Evolutionary conservation across 2,329 filamentous ascomycete species (phyloP), one percentile per base, ranked within the genome.

Genomic region (Huntiella decipiens): DNA sequence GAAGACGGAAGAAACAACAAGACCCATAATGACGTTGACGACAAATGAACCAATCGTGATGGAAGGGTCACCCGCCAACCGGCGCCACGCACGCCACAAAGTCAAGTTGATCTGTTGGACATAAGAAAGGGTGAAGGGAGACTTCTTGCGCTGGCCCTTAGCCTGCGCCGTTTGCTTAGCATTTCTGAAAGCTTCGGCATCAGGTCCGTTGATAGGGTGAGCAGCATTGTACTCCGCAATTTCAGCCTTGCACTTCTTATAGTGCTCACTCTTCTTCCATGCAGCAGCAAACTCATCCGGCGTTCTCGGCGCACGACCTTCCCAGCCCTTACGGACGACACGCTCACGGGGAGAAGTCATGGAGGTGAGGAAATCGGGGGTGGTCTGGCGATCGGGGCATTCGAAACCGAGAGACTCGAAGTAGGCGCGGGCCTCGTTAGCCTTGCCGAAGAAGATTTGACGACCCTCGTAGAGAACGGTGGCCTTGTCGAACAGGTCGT

Each of bases 51-150:
- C 75, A 16, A 87, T 53, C 0, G 81, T 83, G 53, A 91, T 65
- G 56, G 73, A 80, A 15, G 82, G 79, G 56, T 95, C 87, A 44
- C 81, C 82, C 46, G 66, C 69, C 5, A 94, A 67, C 44, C 87
- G 76, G 56, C 76, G 73, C 65, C 79, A 91, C 8, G 84, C 85
- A 56, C 87, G 79, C 66, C 77, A 77, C 42, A 93, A 65, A 58
- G 86, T 94, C 10, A 95, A 74, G 50, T 70, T 59, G 51, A 94
- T 61, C 60, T 95, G 87, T 60, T 87, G 77, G 3, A 50, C 43
- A 53, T 79, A 82, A 0, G 84, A 88, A 34, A 94, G 66, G 1
- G 84, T 94, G 60, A 79, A 94, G 0, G 87, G 85, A 1, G 84
- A 92, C 58, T 74, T 74, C 42, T 69, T 60, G 3, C 83, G 79